Evolutionary conservation across 108 stramenopile genomes (phyloP), one percentile per base, ranked within the genome.

Genomic region (Pseudonitzschia delicatissima): DNA sequence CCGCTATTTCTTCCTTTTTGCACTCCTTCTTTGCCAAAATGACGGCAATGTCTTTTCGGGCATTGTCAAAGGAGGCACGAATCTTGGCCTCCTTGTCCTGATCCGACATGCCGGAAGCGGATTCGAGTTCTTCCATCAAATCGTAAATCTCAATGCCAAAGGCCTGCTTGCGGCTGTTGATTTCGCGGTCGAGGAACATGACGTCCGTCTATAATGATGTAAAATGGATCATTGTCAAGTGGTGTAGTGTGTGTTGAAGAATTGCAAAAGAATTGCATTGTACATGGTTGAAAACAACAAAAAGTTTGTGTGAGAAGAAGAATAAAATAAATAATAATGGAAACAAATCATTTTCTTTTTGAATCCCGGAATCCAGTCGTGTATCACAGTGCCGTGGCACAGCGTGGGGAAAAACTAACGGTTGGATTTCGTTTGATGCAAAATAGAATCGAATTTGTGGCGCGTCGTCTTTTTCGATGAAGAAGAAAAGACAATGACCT

Each of bases 121-220:
- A 40, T 61, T 85, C 84, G 64, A 85, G 64, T 53, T 71, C 75
- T 45, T 65, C 78, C 80, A 92, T 88, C 47, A 90, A 66, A 40
- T 93, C 92, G 60, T 90, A 93, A 21, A 88, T 76, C 59, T 88
- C 84, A 29, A 93, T 80, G 9, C 92, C 92, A 57, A 93, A 90
- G 1, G 62, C 39, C 64, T 93, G 92, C 69, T 93, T 93, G 58
- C 89, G 85, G 31, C 72, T 64, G 67, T 93, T 93, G 71, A 93
- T 90, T 70, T 93, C 92, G n/a, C 92, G 88, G 62, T 93, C 89
- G 60, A 93, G 80, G 51, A 93, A 88, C 18, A 80, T 63, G 62
- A 93, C 79, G 67, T 93, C 92, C 39, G 84, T 90, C 92, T 93
- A 68, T 7, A 48, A 47, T 8, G 35, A 6, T 0, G 21, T n/a